Conservation (phyloP, 345 rosid genomes). For the Brassica juncea region DNA sequence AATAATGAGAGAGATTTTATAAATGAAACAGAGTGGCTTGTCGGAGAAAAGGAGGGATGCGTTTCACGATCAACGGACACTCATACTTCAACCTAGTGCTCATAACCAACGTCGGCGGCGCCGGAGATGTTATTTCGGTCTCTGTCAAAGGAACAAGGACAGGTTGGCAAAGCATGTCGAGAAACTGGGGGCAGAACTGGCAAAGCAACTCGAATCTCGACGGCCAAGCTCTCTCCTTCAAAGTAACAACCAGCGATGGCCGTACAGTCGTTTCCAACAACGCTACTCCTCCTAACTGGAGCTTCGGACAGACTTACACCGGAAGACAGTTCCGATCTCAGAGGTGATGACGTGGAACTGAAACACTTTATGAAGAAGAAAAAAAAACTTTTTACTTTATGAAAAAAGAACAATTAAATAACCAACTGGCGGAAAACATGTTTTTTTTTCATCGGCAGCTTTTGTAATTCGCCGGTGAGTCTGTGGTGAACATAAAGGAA, state of each 20-base stretch:
- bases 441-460: conserved; percentile 29
- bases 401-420: background rate
- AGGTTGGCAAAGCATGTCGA: conserved; percentile 56
- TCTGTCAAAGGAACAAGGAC: conserved; percentile 51
- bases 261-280: conserved; percentile 42
- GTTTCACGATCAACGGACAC: conserved; percentile 66
- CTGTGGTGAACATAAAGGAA: conserved; percentile 29
- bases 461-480: conserved; percentile 39
- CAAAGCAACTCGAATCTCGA: conserved; percentile 57
- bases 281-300: conserved; percentile 53
- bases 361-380: conserved; percentile 1
- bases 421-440: conserved; percentile 19
- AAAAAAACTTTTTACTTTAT: background rate
- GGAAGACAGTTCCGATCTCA: conserved; percentile 48
- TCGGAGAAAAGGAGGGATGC: conserved; percentile 48
- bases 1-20: background rate
- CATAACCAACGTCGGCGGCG: conserved; percentile 57
- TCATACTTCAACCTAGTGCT: conserved; percentile 65
- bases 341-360: conserved; percentile 32
- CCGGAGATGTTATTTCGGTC: conserved; percentile 53
- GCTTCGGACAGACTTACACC: conserved; percentile 56
- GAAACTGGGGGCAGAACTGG: conserved; percentile 74
- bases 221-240: conserved; percentile 61
- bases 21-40: conserved; percentile 50
- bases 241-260: conserved; percentile 59